Evolutionary conservation across 2,329 filamentous ascomycete species (phyloP).

Genomic region (Penicillium sp.): DNA sequence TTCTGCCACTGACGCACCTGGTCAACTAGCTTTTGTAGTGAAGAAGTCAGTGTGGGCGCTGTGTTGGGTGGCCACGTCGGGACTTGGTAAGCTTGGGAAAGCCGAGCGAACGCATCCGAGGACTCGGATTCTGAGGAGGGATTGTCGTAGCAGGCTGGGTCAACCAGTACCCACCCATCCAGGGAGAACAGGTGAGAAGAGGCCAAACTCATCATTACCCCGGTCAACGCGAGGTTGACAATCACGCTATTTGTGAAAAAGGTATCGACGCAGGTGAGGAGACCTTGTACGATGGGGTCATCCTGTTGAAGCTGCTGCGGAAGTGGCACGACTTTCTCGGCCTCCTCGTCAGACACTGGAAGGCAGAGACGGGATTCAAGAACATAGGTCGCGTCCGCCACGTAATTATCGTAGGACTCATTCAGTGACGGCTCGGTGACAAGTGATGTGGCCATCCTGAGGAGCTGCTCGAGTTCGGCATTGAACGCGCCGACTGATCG

Average conservation of each 20-base stretch:
- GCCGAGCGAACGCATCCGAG: constrained; percentile 38
- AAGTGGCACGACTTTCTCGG: constrained; percentile 60
- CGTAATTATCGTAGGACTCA: constrained; percentile 49
- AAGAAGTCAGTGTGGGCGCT: constrained; percentile 53
- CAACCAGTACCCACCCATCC: constrained; percentile 86
- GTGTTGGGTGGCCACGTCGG: constrained; percentile 54
- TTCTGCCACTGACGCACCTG: constrained; percentile 67
- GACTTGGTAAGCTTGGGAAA: constrained; percentile 46
- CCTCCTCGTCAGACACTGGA: constrained; percentile 34
- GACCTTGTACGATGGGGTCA: constrained; percentile 57
- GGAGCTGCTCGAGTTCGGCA: constrained; percentile 43
- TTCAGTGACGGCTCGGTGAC: constrained; percentile 44
- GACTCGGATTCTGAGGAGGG: constrained; percentile 17
- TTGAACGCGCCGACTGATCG: constrained; percentile 46
- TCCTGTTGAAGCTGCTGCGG: constrained; percentile 69
- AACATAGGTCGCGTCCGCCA: constrained; percentile 59
- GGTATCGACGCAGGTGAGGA: constrained; percentile 66
- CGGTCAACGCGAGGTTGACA: constrained; percentile 85
- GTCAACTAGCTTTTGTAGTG: constrained; percentile 64
- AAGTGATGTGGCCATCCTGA: constrained; percentile 43
- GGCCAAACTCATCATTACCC: constrained; percentile 78
- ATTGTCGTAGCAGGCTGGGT: constrained; percentile 63
- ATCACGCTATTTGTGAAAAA: constrained; percentile 93
- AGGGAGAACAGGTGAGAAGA: constrained; percentile 83
- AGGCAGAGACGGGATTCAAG: constrained; percentile 42